phyloP scores from a whole-genome alignment of 2,329 filamentous ascomycete genomes.

The Colletotrichum musicola region DNA sequence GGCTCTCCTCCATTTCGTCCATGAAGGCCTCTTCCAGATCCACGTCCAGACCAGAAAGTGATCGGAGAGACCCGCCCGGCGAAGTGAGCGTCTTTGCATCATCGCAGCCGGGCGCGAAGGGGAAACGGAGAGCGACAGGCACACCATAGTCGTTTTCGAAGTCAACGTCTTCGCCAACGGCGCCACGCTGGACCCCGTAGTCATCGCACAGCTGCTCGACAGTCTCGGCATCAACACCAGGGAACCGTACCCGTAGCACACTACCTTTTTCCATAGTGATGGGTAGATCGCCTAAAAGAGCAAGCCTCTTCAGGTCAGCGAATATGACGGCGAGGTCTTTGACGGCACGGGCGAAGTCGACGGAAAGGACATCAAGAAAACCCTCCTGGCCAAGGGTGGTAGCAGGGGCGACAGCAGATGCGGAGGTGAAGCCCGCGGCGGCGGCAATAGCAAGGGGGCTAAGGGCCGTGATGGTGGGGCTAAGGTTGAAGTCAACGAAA shows the following conservation, averaged over 20 bases:
- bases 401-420: constrained; percentile 52
- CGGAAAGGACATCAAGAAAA: constrained; percentile 85
- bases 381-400: constrained; percentile 84
- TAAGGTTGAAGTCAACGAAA: constrained; percentile 88
- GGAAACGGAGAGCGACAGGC: constrained; percentile 83
- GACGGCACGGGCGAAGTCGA: constrained; percentile 88
- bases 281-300: constrained; percentile 84
- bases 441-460: constrained; percentile 74
- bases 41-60: constrained; percentile 54
- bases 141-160: constrained; percentile 78
- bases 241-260: constrained; percentile 85
- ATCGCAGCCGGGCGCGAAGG: constrained; percentile 76
- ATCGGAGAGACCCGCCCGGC: constrained; percentile 62
- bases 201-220: constrained; percentile 89
- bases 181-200: constrained; percentile 83
- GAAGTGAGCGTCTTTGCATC: constrained; percentile 54
- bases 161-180: constrained; percentile 80
- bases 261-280: constrained; percentile 76
- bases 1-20: constrained; percentile 59
- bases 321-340: constrained; percentile 85
- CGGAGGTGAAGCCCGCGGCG: constrained; percentile 61
- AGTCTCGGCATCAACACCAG: constrained; percentile 86
- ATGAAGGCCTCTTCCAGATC: constrained; percentile 53
- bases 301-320: constrained; percentile 83
- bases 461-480: constrained; percentile 90